phyloP scores from a whole-genome alignment of 495 filamentous ascomycete species.

The Xylaria acuta region DNA sequence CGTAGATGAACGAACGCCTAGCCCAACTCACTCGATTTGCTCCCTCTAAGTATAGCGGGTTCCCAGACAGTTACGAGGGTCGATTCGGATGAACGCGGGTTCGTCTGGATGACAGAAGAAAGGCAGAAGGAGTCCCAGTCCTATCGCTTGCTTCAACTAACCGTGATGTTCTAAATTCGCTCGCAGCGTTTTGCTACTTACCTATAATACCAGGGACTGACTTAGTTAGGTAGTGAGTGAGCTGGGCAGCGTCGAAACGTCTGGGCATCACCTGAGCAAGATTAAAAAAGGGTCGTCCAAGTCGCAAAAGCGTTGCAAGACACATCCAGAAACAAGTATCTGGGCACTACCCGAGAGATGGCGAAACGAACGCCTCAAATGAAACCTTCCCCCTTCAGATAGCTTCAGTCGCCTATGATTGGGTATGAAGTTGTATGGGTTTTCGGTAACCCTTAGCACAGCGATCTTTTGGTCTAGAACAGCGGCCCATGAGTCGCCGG shows the following conservation, averaged over 20 bases:
- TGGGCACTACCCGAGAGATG: not conserved
- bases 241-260: not conserved
- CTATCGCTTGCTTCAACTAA: not conserved
- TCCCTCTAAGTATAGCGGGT: not conserved
- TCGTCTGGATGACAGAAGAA: not conserved
- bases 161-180: not conserved
- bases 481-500: not conserved
- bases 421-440: not conserved
- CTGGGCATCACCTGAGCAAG: not conserved
- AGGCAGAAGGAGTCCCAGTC: not conserved
- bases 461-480: not conserved
- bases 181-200: not conserved
- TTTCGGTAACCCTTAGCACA: not conserved
- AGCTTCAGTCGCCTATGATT: not conserved
- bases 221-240: no score
- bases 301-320: not conserved
- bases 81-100: not conserved
- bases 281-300: not conserved
- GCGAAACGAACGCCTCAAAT: slow-evolving; percentile 2
- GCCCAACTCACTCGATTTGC: not conserved
- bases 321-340: not conserved
- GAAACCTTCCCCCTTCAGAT: slow-evolving; percentile 1
- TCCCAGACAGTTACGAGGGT: not conserved
- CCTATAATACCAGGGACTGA: no score
- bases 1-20: no score